Evolutionary conservation across 108 stramenopile genomes (phyloP).

Genomic region (Nannochloropsis gaditana): DNA sequence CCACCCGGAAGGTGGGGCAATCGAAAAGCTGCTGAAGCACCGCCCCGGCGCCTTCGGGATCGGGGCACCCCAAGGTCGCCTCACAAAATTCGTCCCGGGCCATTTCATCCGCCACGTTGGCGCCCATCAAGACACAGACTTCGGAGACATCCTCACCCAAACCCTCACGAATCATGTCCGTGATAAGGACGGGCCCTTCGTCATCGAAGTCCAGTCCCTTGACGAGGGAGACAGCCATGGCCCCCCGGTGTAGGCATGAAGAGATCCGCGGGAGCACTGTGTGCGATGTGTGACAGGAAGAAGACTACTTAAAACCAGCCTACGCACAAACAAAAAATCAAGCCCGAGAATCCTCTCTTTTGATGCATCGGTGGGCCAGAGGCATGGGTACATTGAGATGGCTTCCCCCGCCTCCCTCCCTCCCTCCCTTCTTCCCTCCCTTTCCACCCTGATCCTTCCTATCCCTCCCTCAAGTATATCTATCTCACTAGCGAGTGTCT

Average conservation of each 20-base stretch:
- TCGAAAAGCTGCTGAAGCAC: conserved; percentile 72
- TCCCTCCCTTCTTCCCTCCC: no score
- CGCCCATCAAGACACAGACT: conserved; percentile 94
- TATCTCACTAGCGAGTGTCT: no score
- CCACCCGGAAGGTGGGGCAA: conserved; percentile 69
- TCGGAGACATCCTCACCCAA: conserved; percentile 45
- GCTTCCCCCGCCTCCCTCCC: no score
- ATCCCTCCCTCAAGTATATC: no score
- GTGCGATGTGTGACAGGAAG: neutral
- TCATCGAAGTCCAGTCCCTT: conserved; percentile 58
- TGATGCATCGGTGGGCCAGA: no score
- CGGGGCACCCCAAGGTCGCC: conserved; percentile 77
- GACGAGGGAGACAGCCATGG: conserved; percentile 50
- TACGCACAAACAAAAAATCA: no score
- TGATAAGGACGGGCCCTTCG: conserved; percentile 41
- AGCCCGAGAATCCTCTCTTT: no score
- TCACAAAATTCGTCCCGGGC: conserved; percentile 86
- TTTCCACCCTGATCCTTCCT: no score
- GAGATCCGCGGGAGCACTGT: conserved; percentile 24
- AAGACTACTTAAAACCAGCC: no score
- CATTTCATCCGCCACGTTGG: conserved; percentile 91
- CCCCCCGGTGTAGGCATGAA: conserved; percentile 46
- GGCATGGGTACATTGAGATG: no score
- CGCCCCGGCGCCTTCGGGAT: conserved; percentile 61
- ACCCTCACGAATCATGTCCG: conserved; percentile 53